Evolutionary conservation across 2,329 filamentous ascomycete genomes (phyloP).

Genomic region (Botryotinia narcissicola): DNA sequence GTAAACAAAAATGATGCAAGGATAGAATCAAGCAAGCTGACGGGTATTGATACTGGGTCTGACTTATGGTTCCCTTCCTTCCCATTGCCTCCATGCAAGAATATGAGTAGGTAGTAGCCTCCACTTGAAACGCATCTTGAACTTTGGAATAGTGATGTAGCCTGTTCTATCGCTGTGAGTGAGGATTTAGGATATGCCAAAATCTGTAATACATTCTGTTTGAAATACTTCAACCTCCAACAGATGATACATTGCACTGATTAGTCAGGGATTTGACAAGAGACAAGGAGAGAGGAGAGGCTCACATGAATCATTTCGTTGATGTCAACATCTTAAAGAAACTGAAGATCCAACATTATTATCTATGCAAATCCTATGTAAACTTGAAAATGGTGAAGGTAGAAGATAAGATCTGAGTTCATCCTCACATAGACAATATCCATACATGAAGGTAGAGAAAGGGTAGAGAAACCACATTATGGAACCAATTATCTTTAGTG

Average conservation of each 20-base stretch:
- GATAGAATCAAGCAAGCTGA: neutral
- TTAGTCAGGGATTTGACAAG: neutral
- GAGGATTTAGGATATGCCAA: too few relatives aligned
- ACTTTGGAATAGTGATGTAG: neutral
- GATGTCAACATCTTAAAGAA: neutral
- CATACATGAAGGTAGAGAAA: neutral
- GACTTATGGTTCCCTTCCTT: accelerated
- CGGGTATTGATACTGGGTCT: neutral
- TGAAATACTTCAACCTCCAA: neutral
- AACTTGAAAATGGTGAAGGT: too few relatives aligned
- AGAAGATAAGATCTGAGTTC: neutral
- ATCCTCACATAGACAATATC: neutral
- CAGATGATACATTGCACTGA: too few relatives aligned
- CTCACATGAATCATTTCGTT: neutral
- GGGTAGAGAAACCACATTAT: neutral
- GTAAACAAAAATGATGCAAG: too few relatives aligned
- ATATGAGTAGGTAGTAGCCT: too few relatives aligned
- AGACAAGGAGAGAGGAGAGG: neutral
- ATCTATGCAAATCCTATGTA: accelerated
- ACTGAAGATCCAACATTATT: neutral
- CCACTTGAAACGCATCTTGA: too few relatives aligned
- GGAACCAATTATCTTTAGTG: neutral
- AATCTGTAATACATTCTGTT: neutral
- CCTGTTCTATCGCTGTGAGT: accelerated
- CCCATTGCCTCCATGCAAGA: neutral